Evolutionary conservation across 2,329 filamentous ascomycete genomes (phyloP), one percentile per base, ranked within the genome.

Genomic region (Simplicillium sp.): DNA sequence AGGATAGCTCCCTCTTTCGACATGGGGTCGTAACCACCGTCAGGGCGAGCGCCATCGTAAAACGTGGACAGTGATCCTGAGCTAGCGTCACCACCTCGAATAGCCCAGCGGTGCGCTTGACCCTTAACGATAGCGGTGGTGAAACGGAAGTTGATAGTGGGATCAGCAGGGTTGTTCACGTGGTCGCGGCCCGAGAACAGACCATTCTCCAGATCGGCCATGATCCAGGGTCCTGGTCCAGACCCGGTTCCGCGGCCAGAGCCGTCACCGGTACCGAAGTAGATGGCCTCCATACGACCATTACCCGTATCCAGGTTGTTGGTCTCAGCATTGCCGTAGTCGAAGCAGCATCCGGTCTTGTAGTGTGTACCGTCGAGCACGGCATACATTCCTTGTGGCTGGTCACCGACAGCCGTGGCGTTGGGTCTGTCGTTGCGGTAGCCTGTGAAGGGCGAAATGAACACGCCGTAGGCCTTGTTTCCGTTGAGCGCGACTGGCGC

Each of bases 271-370:
- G 63, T 60, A 1, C 80, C 79, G 49, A 68, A 82, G 66, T 82
- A 83, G 43, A 83, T 75, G 41, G 79, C 75, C 53, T 84, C 80
- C 79, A 84, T 84, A 50, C 82, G 77, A 13, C 75, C 79, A 40
- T 73, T 70, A 3, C 79, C 80, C 0, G 75, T 73, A 44, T 77
- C 73, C 2, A 3, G 45, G 43, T 53, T 70, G 54, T 48, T 75
- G 3, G 62, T 66, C 59, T 78, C 74, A 36, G 71, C 73, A 37
- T 77, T 77, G 36, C 73, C 73, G 38, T 76, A 77, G 55, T 77
- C 71, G 48, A 74, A 75, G 52, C 67, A 80, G 60, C 75, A 79
- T 7, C 45, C 65, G 16, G 55, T 62, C 48, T 78, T 79, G 62
- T 71, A 79, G 49, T 79, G 75, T 0, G 71, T 75, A 0, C 75